Conservation (phyloP, 176 grass and related monocot genomes). For the Olyra latifolia region DNA sequence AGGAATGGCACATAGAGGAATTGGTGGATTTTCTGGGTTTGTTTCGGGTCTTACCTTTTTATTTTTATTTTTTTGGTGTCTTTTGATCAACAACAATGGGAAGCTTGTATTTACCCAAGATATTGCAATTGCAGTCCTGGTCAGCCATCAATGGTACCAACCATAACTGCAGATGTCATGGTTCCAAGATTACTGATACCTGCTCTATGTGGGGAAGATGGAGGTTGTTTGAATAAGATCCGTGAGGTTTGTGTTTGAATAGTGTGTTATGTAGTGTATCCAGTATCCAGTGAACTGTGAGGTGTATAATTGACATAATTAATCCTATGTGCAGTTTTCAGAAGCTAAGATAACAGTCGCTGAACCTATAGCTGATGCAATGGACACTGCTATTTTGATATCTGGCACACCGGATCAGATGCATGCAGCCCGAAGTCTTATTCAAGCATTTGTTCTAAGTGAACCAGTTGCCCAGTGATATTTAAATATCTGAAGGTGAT, state of each 20-base stretch:
- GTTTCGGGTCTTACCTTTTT: slow-evolving; percentile 38
- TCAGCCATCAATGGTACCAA: slow-evolving; percentile 58
- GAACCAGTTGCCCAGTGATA: slow-evolving; percentile 58
- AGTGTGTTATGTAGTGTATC: background rate
- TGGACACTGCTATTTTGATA: slow-evolving; percentile 68
- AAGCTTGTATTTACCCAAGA: slow-evolving; percentile 8
- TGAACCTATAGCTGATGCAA: slow-evolving; percentile 66
- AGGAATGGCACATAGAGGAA: slow-evolving; percentile 57
- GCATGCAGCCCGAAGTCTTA: slow-evolving; percentile 86
- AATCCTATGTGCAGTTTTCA: slow-evolving; percentile 71
- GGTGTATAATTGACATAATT: slow-evolving; percentile 27
- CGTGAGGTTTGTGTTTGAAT: slow-evolving; percentile 58
- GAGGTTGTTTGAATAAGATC: slow-evolving; percentile 84
- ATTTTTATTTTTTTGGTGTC: slow-evolving; percentile 8
- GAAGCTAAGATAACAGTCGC: slow-evolving; percentile 85
- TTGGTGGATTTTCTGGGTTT: slow-evolving; percentile 69
- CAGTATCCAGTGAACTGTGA: background rate
- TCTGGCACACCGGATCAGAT: slow-evolving; percentile 82
- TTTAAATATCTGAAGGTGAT: slow-evolving; percentile 38
- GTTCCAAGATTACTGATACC: slow-evolving; percentile 71
- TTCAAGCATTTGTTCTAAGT: slow-evolving; percentile 91
- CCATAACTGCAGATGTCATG: slow-evolving; percentile 72
- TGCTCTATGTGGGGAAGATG: slow-evolving; percentile 78
- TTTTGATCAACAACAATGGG: background rate
- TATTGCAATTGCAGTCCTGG: slow-evolving; percentile 50